Percentiles rank a stretch among this genome's conserved stretches.
These are phyloP conservation scores for Melaleuca quinquenervia DNA, from an alignment of 345 rosid species.

Conservation along the genomic window DNA sequence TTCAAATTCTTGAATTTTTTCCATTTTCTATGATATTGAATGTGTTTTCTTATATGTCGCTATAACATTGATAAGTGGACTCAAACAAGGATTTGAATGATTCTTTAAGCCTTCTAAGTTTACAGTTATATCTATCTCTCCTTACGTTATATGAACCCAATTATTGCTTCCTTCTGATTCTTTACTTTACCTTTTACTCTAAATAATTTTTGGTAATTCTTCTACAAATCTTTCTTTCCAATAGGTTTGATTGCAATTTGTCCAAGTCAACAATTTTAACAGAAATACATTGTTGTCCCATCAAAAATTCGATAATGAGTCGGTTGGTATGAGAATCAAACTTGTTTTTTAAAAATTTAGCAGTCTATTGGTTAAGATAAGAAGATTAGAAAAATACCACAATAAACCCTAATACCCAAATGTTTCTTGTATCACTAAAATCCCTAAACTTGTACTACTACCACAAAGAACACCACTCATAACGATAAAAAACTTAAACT, in stretches of 20 bases:
- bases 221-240: neutral
- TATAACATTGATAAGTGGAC: neutral
- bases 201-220: neutral
- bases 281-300: neutral
- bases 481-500: neutral
- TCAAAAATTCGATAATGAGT: neutral
- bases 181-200: neutral
- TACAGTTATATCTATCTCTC: neutral
- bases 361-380: neutral
- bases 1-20: too few relatives aligned
- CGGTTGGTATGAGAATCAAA: neutral
- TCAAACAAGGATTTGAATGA: neutral
- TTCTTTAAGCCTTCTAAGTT: neutral
- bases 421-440: neutral
- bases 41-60: accelerated
- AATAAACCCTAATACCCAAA: neutral
- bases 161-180: neutral
- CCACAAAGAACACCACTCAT: neutral
- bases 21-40: neutral
- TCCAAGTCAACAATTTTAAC: neutral
- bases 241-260: neutral
- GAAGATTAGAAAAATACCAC: neutral
- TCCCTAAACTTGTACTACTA: neutral
- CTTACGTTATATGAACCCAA: neutral
- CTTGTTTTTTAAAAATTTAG: neutral